These are phyloP conservation scores for Exophiala phaeomuriformis DNA, from an alignment of 2,329 filamentous ascomycete genomes.

Conservation along the genomic window DNA sequence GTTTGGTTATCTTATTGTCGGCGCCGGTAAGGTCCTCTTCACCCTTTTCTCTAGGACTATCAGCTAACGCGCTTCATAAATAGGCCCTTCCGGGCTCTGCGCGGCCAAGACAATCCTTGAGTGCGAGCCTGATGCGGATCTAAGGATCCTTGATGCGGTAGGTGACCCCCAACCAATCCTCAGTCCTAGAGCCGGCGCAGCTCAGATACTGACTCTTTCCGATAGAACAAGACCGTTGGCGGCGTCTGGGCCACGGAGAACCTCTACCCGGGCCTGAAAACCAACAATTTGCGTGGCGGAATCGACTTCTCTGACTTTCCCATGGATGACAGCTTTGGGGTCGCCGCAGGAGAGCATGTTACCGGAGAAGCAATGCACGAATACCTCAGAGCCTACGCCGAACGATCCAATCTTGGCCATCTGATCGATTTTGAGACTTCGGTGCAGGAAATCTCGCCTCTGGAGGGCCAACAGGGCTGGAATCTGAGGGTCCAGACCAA, in stretches of 20 bases:
- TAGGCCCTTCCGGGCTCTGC: conserved; percentile 23
- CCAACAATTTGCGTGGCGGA: conserved; percentile 66
- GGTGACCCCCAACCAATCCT: not conserved
- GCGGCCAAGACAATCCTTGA: conserved; percentile 26
- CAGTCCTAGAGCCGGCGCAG: too few species aligned
- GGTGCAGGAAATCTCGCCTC: conserved; percentile 45
- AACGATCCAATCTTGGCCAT: conserved; percentile 45
- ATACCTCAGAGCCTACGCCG: conserved; percentile 52
- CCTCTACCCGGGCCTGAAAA: conserved; percentile 60
- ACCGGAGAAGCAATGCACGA: conserved; percentile 49
- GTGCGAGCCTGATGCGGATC: conserved; percentile 18
- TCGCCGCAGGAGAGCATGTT: conserved; percentile 51
- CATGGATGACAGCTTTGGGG: conserved; percentile 52
- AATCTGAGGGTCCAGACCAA: conserved; percentile 29
- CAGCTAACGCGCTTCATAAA: not conserved
- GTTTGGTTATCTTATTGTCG: conserved; percentile 23
- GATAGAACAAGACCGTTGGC: conserved; percentile 37
- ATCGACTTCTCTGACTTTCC: conserved; percentile 70
- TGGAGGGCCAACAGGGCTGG: conserved; percentile 39
- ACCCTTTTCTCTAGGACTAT: not conserved
- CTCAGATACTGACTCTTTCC: too few species aligned
- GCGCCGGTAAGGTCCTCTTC: conserved; percentile 14
- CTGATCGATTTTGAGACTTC: conserved; percentile 47
- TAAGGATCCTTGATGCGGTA: conserved; percentile 22
- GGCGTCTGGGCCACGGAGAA: conserved; percentile 64